Conservation (phyloP, 1,139 yeast species). For the Nakaseomyces sp. region DNA sequence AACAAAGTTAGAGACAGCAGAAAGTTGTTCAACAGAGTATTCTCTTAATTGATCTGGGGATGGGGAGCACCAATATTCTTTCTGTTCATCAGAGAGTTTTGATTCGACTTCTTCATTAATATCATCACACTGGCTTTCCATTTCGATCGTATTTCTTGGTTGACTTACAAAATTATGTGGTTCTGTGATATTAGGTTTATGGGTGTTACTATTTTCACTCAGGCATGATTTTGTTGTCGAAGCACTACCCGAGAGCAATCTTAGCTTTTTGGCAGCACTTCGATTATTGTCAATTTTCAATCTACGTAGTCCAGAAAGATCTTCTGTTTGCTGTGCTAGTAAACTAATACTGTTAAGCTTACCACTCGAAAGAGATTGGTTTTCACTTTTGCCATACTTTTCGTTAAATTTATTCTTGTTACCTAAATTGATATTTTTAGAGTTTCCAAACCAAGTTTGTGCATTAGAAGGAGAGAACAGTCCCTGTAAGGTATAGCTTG, state of each 20-base stretch:
- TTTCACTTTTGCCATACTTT: not conserved
- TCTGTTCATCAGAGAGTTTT: not conserved
- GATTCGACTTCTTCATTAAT: not conserved
- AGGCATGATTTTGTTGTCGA: constrained; percentile 26
- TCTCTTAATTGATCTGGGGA: constrained; percentile 45
- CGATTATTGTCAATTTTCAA: constrained; percentile 34
- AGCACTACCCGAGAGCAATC: constrained; percentile 31
- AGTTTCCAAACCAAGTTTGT: constrained; percentile 12
- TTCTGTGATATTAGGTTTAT: constrained; percentile 11
- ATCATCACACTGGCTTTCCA: not conserved
- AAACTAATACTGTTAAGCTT: constrained; percentile 11
- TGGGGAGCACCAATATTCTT: constrained; percentile 78
- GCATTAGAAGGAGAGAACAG: constrained; percentile 32
- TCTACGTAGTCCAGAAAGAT: constrained; percentile 25
- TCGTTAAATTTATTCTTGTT: not conserved
- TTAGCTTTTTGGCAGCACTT: constrained; percentile 34
- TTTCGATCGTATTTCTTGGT: not conserved
- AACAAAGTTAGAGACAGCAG: constrained; percentile 55
- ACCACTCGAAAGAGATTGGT: constrained; percentile 10
- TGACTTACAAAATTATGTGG: constrained; percentile 9
- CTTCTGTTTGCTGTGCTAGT: constrained; percentile 12
- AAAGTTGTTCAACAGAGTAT: constrained; percentile 43
- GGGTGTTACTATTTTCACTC: constrained; percentile 16
- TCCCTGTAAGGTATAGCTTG: constrained; percentile 30
- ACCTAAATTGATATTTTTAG: constrained; percentile 9